Evolutionary conservation across 495 filamentous ascomycete species (phyloP).

Genomic region (Trichoderma gamsii): DNA sequence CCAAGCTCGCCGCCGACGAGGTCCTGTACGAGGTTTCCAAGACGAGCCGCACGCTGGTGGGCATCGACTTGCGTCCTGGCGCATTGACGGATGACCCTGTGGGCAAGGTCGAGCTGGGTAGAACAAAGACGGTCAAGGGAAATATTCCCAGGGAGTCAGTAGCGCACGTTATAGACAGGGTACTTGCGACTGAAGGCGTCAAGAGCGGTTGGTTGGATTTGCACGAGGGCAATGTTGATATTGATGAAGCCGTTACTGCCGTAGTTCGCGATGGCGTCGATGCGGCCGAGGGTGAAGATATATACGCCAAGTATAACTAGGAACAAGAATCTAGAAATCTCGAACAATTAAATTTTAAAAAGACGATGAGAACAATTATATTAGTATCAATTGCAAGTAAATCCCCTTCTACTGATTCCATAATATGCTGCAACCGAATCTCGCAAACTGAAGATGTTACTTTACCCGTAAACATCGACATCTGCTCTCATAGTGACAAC

Average conservation of each 20-base stretch:
- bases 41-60: constrained; percentile 44
- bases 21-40: constrained; percentile 53
- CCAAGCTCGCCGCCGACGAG: constrained; percentile 72
- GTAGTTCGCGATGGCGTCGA: constrained; percentile 58
- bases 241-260: constrained; percentile 58
- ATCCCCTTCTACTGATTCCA: too few relatives aligned
- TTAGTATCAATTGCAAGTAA: too few relatives aligned
- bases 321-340: too few relatives aligned
- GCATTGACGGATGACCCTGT: constrained; percentile 54
- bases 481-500: too few relatives aligned
- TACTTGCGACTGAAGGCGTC: constrained; percentile 53
- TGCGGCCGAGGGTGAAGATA: constrained; percentile 55
- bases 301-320: constrained; percentile 18
- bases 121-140: constrained; percentile 45
- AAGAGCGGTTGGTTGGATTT: constrained; percentile 42
- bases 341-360: too few relatives aligned
- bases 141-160: constrained; percentile 61
- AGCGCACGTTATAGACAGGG: constrained; percentile 57
- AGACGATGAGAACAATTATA: too few relatives aligned
- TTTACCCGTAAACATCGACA: too few relatives aligned
- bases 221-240: constrained; percentile 48
- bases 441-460: too few relatives aligned
- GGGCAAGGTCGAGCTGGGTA: constrained; percentile 60
- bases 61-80: constrained; percentile 66
- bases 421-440: too few relatives aligned